A percentile compares a stretch with the other conserved stretches of the same genome.
Evolutionary conservation across 768 basidiomycete genomes (phyloP).

Genomic region (Russula emetica): DNA sequence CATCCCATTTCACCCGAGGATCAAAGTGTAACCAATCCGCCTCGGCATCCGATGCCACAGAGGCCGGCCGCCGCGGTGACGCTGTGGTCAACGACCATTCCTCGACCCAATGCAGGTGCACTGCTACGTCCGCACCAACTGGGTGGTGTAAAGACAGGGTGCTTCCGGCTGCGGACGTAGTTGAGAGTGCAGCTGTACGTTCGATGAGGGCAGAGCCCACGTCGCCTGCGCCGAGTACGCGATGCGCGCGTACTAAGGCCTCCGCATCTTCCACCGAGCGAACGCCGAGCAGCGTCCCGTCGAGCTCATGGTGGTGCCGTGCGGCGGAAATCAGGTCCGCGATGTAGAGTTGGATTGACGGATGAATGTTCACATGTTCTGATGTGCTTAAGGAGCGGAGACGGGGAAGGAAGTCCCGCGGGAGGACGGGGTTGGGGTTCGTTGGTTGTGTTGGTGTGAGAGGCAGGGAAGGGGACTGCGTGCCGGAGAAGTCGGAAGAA

Average conservation of each 20-base stretch:
- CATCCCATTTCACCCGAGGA: conserved; percentile 44
- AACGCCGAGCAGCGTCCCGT: conserved; percentile 62
- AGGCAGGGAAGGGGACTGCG: conserved; percentile 31
- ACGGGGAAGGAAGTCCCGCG: conserved; percentile 31
- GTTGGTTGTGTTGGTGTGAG: conserved; percentile 16
- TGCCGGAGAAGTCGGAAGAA: conserved; percentile 29
- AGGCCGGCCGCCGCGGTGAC: background rate
- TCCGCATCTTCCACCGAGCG: conserved; percentile 59
- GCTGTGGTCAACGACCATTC: background rate
- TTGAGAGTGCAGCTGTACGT: conserved; percentile 27
- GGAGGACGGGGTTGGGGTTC: conserved; percentile 27
- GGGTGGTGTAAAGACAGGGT: conserved; percentile 2
- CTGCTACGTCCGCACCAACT: background rate
- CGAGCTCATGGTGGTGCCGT: conserved; percentile 65
- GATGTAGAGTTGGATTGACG: conserved; percentile 56
- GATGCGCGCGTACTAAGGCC: conserved; percentile 60
- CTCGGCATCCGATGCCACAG: background rate
- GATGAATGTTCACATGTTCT: conserved; percentile 31
- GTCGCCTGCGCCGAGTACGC: conserved; percentile 58
- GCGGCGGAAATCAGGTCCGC: conserved; percentile 70
- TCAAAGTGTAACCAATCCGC: conserved; percentile 25
- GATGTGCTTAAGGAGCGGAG: conserved; percentile 32
- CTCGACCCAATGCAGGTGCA: conserved; percentile 13
- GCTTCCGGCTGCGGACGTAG: conserved; percentile 12
- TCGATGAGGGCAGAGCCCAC: conserved; percentile 57